Evolutionary conservation across 208 protist genomes (phyloP), one percentile per base, ranked within the genome.

Genomic region (Crithidia expoeki): DNA sequence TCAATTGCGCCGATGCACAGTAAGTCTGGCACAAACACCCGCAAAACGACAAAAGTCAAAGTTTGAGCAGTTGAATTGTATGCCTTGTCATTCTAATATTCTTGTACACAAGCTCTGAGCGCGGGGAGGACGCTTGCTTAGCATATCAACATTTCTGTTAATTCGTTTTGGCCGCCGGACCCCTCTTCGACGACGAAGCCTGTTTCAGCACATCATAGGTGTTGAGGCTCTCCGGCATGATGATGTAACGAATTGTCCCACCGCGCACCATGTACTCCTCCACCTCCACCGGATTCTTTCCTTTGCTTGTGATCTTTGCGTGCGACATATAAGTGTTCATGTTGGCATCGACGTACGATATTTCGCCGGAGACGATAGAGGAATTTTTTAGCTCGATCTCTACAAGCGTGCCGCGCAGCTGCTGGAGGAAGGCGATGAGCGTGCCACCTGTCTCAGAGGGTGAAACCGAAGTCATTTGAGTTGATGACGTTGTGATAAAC

Each of bases 331-430:
- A 98, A 0, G 97, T 99, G 80, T 99, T 99, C 98, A 99, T 99
- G 36, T 91, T 86, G 5, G 79, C 70, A 59, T 96, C 92, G 2
- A 96, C 92, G 74, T 85, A 85, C 23, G 80, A 65, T 46, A 97
- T 86, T 47, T 95, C 89, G 19, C 92, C 91, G 6, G 89, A 88
- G 12, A 99, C 94, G 38, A 99, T 90, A 17, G 98, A 98, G 1
- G 98, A 97, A 90, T 99, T 99, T 83, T 99, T 99, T 36, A 99
- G 85, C 78, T 99, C 98, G 59, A 99, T 94, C 19, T 98, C 98
- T 3, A 99, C 98, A 2, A 94, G 96, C 61, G 99, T 98, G 65
- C 97, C 98, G 16, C 84, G 89, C 30, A 99, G 90, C 86, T 99
- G 98, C 93, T 99, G 98, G 38, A 99, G 90, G 79, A 99, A 99